phyloP scores from a whole-genome alignment of 2,329 filamentous ascomycete species.

The Simplicillium aogashimaense region DNA sequence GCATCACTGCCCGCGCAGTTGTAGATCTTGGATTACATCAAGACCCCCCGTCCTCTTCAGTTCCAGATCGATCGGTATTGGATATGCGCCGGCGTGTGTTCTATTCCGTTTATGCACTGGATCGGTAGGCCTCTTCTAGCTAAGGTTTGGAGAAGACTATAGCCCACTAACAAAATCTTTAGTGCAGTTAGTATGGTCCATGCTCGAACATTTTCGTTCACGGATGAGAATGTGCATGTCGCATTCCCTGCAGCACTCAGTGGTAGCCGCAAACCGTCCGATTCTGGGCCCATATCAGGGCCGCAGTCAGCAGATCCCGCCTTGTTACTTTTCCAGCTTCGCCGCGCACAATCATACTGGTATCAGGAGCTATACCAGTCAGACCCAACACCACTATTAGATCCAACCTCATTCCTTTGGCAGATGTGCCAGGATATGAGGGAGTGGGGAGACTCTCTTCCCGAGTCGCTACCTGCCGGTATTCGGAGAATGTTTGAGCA shows the following conservation, averaged over 20 bases:
- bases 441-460: constrained; percentile 73
- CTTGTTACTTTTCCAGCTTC: constrained; percentile 69
- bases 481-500: constrained; percentile 74
- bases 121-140: constrained; percentile 49
- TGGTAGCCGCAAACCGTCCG: constrained; percentile 29
- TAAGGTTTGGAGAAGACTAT: background rate
- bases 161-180: constrained; percentile 11
- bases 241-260: constrained; percentile 53
- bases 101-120: constrained; percentile 82
- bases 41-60: constrained; percentile 65
- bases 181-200: constrained; percentile 85
- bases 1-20: constrained; percentile 77
- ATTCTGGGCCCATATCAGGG: constrained; percentile 29
- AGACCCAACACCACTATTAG: constrained; percentile 55
- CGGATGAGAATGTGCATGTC: constrained; percentile 78
- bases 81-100: constrained; percentile 78
- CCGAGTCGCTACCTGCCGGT: constrained; percentile 50
- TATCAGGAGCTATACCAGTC: constrained; percentile 84
- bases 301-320: constrained; percentile 56
- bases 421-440: constrained; percentile 66
- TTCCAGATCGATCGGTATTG: constrained; percentile 57
- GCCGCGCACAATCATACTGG: constrained; percentile 78
- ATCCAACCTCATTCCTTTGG: constrained; percentile 65
- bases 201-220: constrained; percentile 83
- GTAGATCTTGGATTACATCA: constrained; percentile 90